Base-by-base conservation (phyloP, 805 yeast genomes). In the Candida palmyrensis region DNA sequence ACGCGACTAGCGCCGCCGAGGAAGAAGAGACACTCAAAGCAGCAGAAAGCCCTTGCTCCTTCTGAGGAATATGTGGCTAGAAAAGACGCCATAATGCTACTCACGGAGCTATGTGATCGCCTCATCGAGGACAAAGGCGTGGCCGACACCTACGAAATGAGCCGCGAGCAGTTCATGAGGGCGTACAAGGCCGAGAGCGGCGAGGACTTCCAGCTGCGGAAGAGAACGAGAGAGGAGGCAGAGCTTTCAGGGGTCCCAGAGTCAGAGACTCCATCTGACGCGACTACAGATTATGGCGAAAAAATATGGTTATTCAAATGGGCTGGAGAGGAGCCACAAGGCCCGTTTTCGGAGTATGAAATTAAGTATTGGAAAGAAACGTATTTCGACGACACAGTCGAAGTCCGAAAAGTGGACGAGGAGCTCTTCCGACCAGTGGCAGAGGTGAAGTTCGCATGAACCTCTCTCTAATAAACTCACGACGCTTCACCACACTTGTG, bases 161-260 rank as follows among this genome's bases (percentile, higher is more conserved):
- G 69, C 5, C 56, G 73, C 38, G 89, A 82, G 43, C 77, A 76
- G 48, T 51, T 81, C 3, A 59, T 63, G 64, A 48, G 72, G 30
- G 10, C 40, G 20, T 56, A 48, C 31, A 40, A 40, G 28, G 25
- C 27, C 29, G 48, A 49, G 37, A 43, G 55, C 20, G 61, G 61
- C 2, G 48, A 42, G 10, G 51, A 46, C 17, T 49, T 42, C 40
- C 37, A 11, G 41, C 41, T 14, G 37, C 54, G 29, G 10, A 42
- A 53, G 41, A 25, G 54, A 40, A 18, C 34, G 26, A 20, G 45
- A 35, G 41, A 37, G 9, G 52, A 45, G 2, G 35, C 32, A 8
- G 46, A 43, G 9, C 45, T 40, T 9, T n/a, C n/a, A n/a, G n/a
- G n/a, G n/a, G n/a, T n/a, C n/a, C n/a, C n/a, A n/a, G 47, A 45